Base-by-base conservation (phyloP, 1,284 basidiomycete species). In the Marasmius fiardii region DNA sequence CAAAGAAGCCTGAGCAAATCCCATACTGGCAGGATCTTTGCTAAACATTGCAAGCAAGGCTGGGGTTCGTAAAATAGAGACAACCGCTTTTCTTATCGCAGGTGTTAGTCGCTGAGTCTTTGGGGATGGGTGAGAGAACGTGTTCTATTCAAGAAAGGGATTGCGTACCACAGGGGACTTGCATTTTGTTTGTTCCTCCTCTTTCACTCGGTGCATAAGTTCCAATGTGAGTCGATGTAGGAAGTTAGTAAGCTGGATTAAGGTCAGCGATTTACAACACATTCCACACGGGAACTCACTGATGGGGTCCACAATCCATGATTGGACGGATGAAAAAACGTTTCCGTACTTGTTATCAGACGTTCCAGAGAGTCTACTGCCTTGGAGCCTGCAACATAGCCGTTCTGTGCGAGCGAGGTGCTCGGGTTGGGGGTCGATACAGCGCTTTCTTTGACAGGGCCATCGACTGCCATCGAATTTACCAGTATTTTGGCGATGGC, bases 1-100 rank as follows among this genome's bases (percentile, higher is more conserved):
- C 49, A 94, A 74, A 14, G 89, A 79, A 21, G 80, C 80, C 66
- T 92, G 89, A 6, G 90, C 82, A 67, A 81, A 86, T 35, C 79
- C 79, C 65, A 86, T 83, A 28, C 84, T 82, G 3, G 85, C 64
- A 1, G 82, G 73, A 62, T 92, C 92, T 71, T 98, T 98, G 51
- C 93, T 88, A 73, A 99, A 99, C 89, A 99, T 97, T 21, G 93
- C 86, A 12, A 98, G 82, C 34, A 99, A 76, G 1, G 93, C 91
- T 8, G 96, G 92, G 0, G 93, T 96, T 41, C 92, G 84, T 43
- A 98, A 79, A 43, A 83, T 87, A 23, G 78, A 76, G 21, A 98
- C 93, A 65, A 99, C 95, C 24, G 88, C 85, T 53, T 83, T 84
- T 56, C 91, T 88, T 65, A 99, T 96, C 21, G 77, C 75, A 4